Conservation (phyloP, 768 basidiomycete genomes). For the Leccinum broughii region DNA sequence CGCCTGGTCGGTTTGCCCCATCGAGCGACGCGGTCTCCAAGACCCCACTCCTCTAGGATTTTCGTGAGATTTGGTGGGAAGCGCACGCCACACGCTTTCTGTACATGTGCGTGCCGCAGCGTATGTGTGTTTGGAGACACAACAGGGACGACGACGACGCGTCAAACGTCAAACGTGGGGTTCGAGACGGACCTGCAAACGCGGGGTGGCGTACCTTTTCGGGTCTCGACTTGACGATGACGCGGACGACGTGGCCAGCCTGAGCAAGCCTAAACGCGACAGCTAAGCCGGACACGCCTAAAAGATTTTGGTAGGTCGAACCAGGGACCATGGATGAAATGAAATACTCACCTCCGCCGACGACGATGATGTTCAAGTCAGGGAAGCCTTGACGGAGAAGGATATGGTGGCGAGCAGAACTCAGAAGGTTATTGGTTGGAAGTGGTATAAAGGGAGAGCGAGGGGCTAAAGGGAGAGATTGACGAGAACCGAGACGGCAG, state of each 20-base stretch:
- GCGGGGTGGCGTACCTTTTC: constrained; percentile 31
- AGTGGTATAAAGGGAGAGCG: background rate
- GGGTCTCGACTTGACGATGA: constrained; percentile 52
- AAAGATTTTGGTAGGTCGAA: background rate
- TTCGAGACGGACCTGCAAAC: background rate
- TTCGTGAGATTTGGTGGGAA: constrained; percentile 59
- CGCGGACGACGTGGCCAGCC: constrained; percentile 53
- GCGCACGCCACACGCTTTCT: constrained; percentile 41
- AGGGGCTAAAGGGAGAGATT: background rate
- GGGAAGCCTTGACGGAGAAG: constrained; percentile 9
- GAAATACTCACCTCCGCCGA: constrained; percentile 21
- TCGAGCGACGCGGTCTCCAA: constrained; percentile 40
- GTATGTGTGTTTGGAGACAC: background rate
- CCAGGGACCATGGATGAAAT: background rate
- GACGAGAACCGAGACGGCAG: background rate
- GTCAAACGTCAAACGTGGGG: background rate
- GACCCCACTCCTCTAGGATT: constrained; percentile 53
- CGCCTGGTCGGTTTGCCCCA: constrained; percentile 25
- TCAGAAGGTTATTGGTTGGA: background rate
- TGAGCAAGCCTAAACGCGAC: constrained; percentile 52
- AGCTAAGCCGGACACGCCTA: constrained; percentile 52
- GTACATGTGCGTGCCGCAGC: background rate
- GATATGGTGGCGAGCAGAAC: constrained; percentile 2
- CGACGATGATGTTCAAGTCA: constrained; percentile 15
- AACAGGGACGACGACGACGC: background rate